Percentiles rank a stretch among this genome's conserved stretches.
These are phyloP conservation scores for Cryphonectria japonica DNA, from an alignment of 2,329 filamentous ascomycete genomes.

Conservation along the genomic window DNA sequence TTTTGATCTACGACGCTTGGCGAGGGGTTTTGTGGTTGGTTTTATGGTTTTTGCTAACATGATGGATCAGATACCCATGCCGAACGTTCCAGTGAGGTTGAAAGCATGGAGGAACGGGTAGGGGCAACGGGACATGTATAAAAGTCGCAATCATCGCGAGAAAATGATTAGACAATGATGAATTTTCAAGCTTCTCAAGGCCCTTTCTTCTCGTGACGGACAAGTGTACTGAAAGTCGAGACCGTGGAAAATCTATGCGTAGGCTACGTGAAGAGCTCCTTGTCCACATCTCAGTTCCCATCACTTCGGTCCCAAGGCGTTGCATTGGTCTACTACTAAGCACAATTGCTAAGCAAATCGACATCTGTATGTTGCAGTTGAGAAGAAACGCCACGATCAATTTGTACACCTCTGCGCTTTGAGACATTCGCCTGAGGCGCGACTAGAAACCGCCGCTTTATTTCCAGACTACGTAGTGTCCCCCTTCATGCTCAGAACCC, in stretches of 20 bases:
- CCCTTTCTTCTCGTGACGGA: no score
- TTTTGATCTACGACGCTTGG: conserved; percentile 34
- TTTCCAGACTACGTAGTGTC: neutral
- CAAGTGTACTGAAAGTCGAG: neutral
- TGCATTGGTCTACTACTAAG: no score
- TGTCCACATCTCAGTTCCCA: neutral
- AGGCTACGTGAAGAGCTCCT: neutral
- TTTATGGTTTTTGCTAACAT: conserved; percentile 38
- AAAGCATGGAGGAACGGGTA: neutral
- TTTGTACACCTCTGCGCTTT: neutral
- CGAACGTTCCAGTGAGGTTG: conserved; percentile 58
- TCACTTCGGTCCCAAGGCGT: neutral
- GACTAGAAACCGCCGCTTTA: neutral
- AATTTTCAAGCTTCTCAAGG: neutral
- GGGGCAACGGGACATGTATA: conserved; percentile 5
- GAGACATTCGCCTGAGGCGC: neutral
- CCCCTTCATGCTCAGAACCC: neutral
- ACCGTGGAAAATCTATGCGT: neutral
- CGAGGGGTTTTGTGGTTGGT: neutral
- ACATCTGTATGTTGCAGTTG: neutral
- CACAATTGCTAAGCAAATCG: neutral
- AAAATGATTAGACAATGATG: conserved; percentile 24
- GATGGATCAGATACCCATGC: conserved; percentile 62
- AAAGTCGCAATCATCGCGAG: neutral
- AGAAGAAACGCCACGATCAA: neutral